These are phyloP conservation scores for Pyrrhoderma noxium DNA, from an alignment of 1,284 basidiomycete species.

Conservation along the genomic window DNA sequence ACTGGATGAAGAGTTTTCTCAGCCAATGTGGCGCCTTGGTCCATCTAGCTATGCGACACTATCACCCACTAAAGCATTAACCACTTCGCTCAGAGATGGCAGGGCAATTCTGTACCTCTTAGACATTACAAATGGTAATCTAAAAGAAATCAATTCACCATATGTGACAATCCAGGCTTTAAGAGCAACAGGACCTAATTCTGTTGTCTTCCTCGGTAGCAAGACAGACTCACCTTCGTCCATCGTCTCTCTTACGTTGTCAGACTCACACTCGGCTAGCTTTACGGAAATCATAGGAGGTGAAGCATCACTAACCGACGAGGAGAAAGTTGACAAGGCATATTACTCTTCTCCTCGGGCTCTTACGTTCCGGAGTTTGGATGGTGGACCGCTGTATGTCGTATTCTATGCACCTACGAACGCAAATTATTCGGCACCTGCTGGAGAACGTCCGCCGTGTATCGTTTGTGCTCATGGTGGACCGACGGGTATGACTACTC, in stretches of 20 bases:
- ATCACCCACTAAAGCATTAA: slow-evolving; percentile 36
- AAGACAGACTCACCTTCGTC: slow-evolving; percentile 34
- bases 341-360: slow-evolving; percentile 40
- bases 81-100: slow-evolving; percentile 43
- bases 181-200: slow-evolving; percentile 23
- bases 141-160: slow-evolving; percentile 31
- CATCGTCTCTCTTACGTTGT: slow-evolving; percentile 33
- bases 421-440: slow-evolving; percentile 40
- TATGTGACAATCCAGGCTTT: slow-evolving; percentile 41
- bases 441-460: slow-evolving; percentile 55
- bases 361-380: slow-evolving; percentile 34
- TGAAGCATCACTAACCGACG: background rate
- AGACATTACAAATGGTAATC: slow-evolving; percentile 31
- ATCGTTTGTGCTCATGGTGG: slow-evolving; percentile 61
- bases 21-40: slow-evolving; percentile 51
- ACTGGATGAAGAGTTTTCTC: slow-evolving; percentile 49
- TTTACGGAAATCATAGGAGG: slow-evolving; percentile 26
- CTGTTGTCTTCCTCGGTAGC: slow-evolving; percentile 40
- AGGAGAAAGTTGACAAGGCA: slow-evolving; percentile 7
- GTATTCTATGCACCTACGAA: slow-evolving; percentile 59
- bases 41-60: slow-evolving; percentile 44
- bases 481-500: slow-evolving; percentile 42
- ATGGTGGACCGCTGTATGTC: slow-evolving; percentile 42
- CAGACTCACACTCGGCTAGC: slow-evolving; percentile 8
- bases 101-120: slow-evolving; percentile 41